Evolutionary conservation across 768 basidiomycete genomes (phyloP), one percentile per base, ranked within the genome.

Genomic region (Leccinum barrowsii): DNA sequence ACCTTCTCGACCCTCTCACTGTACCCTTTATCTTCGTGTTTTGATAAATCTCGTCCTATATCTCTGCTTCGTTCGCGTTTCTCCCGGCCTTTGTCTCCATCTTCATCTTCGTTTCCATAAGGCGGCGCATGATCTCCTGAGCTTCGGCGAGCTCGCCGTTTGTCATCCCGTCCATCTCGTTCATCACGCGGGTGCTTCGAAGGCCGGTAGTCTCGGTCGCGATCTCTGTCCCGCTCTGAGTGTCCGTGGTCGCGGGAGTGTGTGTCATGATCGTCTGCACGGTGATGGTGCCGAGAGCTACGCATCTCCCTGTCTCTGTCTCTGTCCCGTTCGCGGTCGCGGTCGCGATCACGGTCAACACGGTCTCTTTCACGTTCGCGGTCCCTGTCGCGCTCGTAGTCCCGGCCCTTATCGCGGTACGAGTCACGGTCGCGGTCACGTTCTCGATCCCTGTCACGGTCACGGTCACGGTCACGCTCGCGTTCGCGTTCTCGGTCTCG

Each of bases 1-100:
- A 87, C 89, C 82, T 91, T 89, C 67, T 89, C 86, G 30, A 78
- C 81, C 55, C 86, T 81, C 32, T 84, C 83, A 54, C 82, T 79
- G 55, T 75, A 71, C n/a, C 73, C 69, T 55, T 71, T 75, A 37
- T 85, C 84, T 8, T 81, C 83, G 56, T 77, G 71, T 55, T 57
- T 70, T 11, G 66, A 59, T 44, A 65, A 55, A 56, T 74, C 73
- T 21, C 77, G 67, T 54, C 74, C 74, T 62, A 68, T 63, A 59
- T 69, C 60, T 71, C 57, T 60, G 50, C 83, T 82, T 68, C 82
- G 82, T 58, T 83, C 85, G n/a, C 78, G 76, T 50, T 75, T 76
- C 15, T 74, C 77, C 17, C 65, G 61, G 24, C 58, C 63, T 34
- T 35, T 64, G 17, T 74, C 70, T 7, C 61, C 59, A 6, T 65